Conservation (phyloP, 2,329 filamentous ascomycete genomes). For the Xylaria multiplex region DNA sequence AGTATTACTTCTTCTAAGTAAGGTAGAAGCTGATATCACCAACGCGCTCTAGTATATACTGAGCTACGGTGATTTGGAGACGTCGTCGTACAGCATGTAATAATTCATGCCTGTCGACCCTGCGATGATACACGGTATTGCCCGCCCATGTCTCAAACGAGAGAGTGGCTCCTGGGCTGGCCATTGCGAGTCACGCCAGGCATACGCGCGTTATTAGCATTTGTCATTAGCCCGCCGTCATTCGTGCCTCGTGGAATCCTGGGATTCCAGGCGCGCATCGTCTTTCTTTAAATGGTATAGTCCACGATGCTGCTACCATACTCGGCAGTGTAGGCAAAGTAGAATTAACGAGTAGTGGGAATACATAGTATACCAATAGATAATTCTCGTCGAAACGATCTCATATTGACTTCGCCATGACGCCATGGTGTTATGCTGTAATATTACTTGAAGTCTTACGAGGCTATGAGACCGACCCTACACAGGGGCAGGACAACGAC, state of each 20-base stretch:
- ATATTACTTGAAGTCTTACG: not conserved
- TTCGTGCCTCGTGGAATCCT: constrained; percentile 13
- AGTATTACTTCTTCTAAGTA: not conserved
- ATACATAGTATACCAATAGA: not conserved
- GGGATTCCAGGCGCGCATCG: constrained; percentile 15
- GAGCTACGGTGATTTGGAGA: constrained; percentile 8
- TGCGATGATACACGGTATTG: constrained; percentile 10
- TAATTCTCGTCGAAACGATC: not conserved
- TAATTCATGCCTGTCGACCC: not conserved
- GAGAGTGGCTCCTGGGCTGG: constrained; percentile 26
- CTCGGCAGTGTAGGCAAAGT: not conserved
- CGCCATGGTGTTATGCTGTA: not conserved
- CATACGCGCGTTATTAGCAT: constrained; percentile 28
- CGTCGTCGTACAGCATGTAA: constrained; percentile 20
- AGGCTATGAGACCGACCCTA: constrained; percentile 5
- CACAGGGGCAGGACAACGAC: constrained; percentile 1
- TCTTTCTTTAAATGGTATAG: constrained; percentile 14
- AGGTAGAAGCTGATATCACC: not conserved
- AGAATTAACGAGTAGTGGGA: not conserved
- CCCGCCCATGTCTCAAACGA: constrained; percentile 25
- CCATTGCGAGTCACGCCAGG: not conserved
- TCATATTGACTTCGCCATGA: not conserved
- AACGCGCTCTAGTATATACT: not conserved
- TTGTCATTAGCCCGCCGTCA: constrained; percentile 29
- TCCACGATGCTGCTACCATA: not conserved